Base-by-base conservation (phyloP, 768 basidiomycete species). In the Boletales sp. region DNA sequence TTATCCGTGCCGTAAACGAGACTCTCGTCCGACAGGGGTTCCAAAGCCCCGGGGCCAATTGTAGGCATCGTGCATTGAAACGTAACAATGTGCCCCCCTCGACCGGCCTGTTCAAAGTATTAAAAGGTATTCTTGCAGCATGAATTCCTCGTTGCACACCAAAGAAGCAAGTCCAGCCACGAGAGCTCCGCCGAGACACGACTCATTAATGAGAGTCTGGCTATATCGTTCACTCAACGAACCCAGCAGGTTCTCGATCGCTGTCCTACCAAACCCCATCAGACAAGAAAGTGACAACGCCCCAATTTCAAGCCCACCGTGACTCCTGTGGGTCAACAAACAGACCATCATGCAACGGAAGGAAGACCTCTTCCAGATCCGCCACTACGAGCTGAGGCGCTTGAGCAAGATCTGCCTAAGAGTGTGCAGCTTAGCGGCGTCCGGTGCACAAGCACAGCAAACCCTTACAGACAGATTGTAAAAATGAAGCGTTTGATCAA, bases 341-440 rank as follows among this genome's bases (percentile, higher is more conserved):
- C 36, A 94, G 72, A 3, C 85, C 87, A 6, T 75, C 70, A 17
- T 73, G 73, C 19, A 92, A 65, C 0, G 96, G 96, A 2, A 89
- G 68, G 68, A 94, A 98, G 17, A 93, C 83, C 48, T 99, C 96
- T n/a, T 92, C 87, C 34, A 98, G 70, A 63, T 98, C 96, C 1
- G 89, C 72, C 9, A 97, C 79, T 39, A 98, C 80, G 39, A 94
- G 74, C 76, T 94, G 86, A 33, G 76, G 75, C 2, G 81, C 75
- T 57, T 75, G 71, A 33, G 68, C 70, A 25, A 71, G 65, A 63
- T 79, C 72, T 60, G 73, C 69, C 75, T 78, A 53, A 53, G 46
- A 54, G 25, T 28, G 25, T 28, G 33, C 41, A 42, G 47, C 51
- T 67, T 44, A 64, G 64, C 32, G 51, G 35, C 48, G 50, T 50